These are phyloP conservation scores for Russula vinacea DNA, from an alignment of 768 basidiomycete species.

Conservation along the genomic window DNA sequence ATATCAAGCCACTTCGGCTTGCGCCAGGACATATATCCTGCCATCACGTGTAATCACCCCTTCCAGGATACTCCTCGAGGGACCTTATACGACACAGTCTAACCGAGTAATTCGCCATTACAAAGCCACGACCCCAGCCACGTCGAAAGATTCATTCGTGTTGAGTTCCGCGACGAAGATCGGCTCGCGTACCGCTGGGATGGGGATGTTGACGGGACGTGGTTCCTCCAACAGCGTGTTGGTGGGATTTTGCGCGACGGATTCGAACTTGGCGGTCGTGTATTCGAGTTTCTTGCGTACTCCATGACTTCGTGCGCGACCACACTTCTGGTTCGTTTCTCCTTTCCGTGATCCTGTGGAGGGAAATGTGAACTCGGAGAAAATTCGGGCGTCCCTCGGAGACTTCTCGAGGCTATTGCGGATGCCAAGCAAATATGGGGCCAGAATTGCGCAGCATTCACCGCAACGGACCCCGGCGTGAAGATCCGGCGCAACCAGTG, in stretches of 20 bases:
- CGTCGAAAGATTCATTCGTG: conserved; percentile 70
- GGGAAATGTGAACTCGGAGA: conserved; percentile 49
- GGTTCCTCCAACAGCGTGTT: conserved; percentile 44
- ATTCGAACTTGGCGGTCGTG: conserved; percentile 63
- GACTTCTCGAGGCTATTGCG: conserved; percentile 50
- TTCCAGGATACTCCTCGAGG: conserved; percentile 67
- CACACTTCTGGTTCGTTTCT: conserved; percentile 78
- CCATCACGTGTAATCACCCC: conserved; percentile 72
- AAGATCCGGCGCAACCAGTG: conserved; percentile 54
- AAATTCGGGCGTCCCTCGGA: conserved; percentile 62
- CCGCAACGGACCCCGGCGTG: conserved; percentile 73
- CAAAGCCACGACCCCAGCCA: conserved; percentile 37
- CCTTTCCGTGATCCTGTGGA: conserved; percentile 51
- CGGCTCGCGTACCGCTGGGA: conserved; percentile 66
- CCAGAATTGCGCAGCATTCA: conserved; percentile 83
- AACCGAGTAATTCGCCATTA: conserved; percentile 77
- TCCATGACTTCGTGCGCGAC: conserved; percentile 71
- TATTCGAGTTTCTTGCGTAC: conserved; percentile 79
- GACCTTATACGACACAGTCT: conserved; percentile 69
- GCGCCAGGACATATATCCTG: conserved; percentile 50
- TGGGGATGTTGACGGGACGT: conserved; percentile 54
- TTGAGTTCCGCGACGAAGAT: conserved; percentile 83
- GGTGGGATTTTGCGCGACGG: conserved; percentile 50
- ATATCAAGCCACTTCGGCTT: background rate
- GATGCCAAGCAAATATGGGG: conserved; percentile 74